Percentiles rank a stretch among this genome's conserved stretches.
These are phyloP conservation scores for Aspergillus thermomutatus DNA, from an alignment of 2,329 filamentous ascomycete genomes.

Conservation along the genomic window DNA sequence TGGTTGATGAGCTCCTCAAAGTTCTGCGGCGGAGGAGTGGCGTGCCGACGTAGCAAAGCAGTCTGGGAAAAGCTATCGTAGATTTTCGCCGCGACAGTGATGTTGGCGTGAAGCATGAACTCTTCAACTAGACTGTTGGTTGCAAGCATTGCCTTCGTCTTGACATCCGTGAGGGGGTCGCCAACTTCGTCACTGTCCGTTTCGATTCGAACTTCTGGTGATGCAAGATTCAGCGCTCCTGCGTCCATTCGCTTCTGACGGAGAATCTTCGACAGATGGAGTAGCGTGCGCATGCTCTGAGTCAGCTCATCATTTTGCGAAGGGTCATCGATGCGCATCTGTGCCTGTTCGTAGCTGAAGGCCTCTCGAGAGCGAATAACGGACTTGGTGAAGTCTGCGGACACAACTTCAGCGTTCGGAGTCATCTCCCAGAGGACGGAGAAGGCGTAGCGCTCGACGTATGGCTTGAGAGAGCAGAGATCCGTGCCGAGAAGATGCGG, in stretches of 20 bases:
- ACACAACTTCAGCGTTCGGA: slow-evolving; percentile 78
- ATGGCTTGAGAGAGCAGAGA: slow-evolving; percentile 92
- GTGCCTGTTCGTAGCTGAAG: slow-evolving; percentile 96
- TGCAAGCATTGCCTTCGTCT: slow-evolving; percentile 89
- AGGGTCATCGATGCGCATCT: slow-evolving; percentile 85
- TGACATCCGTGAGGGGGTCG: slow-evolving; percentile 84
- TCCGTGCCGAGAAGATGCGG: slow-evolving; percentile 95
- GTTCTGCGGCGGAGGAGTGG: slow-evolving; percentile 87
- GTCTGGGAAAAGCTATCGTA: slow-evolving; percentile 92
- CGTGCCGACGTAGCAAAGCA: slow-evolving; percentile 88
- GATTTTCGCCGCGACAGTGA: slow-evolving; percentile 85
- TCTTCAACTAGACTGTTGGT: slow-evolving; percentile 98
- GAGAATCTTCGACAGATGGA: slow-evolving; percentile 87
- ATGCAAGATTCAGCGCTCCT: slow-evolving; percentile 89
- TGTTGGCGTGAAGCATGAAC: slow-evolving; percentile 99
- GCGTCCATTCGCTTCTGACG: slow-evolving; percentile 95
- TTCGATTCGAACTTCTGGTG: slow-evolving; percentile 96
- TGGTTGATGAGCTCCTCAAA: slow-evolving; percentile 93
- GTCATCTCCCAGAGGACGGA: slow-evolving; percentile 88
- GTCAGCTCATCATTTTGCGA: slow-evolving; percentile 88
- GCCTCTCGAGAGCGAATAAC: slow-evolving; percentile 95
- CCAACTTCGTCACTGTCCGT: slow-evolving; percentile 94
- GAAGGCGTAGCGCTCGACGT: slow-evolving; percentile 91
- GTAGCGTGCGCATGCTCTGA: slow-evolving; percentile 77
- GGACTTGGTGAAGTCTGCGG: slow-evolving; percentile 88